Base-by-base conservation (phyloP, 2,329 filamentous ascomycete species). In the Periglandula ipomoeae region DNA sequence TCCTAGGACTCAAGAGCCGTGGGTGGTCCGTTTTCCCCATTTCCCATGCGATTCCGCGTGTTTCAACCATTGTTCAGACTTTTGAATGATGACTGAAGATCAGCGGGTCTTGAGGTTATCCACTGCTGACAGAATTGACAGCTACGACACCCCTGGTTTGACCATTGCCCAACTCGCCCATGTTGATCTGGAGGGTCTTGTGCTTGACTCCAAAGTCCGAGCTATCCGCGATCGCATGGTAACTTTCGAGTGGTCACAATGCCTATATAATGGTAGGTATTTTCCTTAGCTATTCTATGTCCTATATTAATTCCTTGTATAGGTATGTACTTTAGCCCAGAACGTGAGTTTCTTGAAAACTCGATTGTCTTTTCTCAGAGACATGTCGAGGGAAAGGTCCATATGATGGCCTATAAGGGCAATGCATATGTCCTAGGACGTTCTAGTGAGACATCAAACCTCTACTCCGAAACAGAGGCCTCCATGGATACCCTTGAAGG, bases 401-500 rank as follows among this genome's bases (percentile, higher is more conserved):
- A 64, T 46, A 59, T 71, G 23, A 46, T 48, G 9, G 50, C 51
- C 17, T 61, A 61, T 49, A 56, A 57, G 52, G 55, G 69, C 53
- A 60, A 59, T 38, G 64, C 68, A n/a, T 68, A 72, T 54, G 65
- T 70, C 23, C 61, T 74, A 7, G 64, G 65, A 54, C 65, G 71
- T 43, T 66, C 60, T 51, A 64, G 61, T 46, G 53, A 61, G 34
- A 15, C 11, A 15, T 58, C 62, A 46, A 75, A 74, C 58, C 65
- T 76, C 3, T 75, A 75, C 64, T 65, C 59, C 17, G 67, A 70
- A 59, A 61, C 70, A 53, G 62, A 75, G 47, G 67, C 70, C 1
- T 67, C 62, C 47, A 75, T 74, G 72, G 72, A 74, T 60, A 64
- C 66, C n/a, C 69, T 74, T 22, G 64, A 66, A 19, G 64, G 61